phyloP scores from a whole-genome alignment of 805 yeast species.

The Candida railenensis region DNA sequence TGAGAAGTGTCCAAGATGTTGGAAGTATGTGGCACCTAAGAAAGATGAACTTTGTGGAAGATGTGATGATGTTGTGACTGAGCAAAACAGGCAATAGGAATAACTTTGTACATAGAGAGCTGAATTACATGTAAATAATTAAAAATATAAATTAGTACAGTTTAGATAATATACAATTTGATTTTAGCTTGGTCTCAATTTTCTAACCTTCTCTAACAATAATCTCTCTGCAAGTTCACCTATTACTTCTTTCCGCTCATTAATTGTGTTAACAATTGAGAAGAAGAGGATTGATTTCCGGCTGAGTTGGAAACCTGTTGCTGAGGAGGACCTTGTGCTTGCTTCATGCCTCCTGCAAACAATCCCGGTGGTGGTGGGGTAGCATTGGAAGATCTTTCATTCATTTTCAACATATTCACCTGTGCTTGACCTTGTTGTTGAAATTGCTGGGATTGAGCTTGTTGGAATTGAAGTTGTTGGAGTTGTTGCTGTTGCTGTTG shows the following conservation, averaged over 20 bases:
- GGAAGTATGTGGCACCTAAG: conserved; percentile 66
- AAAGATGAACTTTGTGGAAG: conserved; percentile 62
- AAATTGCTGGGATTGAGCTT: conserved; percentile 9
- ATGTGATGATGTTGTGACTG: conserved; percentile 50
- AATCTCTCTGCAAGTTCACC: neutral
- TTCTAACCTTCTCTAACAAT: too few species aligned
- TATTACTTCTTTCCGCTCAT: conserved; percentile 75
- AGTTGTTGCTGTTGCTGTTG: conserved; percentile 29
- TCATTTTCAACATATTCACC: conserved; percentile 25
- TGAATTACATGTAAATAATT: conserved; percentile 16
- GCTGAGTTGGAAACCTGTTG: conserved; percentile 10
- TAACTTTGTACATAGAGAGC: conserved; percentile 7
- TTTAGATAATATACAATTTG: neutral
- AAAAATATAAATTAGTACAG: neutral
- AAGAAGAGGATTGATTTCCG: conserved; percentile 52
- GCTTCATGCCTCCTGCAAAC: conserved; percentile 29
- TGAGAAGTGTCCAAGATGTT: conserved; percentile 88
- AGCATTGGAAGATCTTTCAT: conserved; percentile 33
- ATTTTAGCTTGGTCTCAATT: too few species aligned
- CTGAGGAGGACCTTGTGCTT: conserved; percentile 10
- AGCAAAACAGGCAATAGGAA: neutral
- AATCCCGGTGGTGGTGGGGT: conserved; percentile 74
- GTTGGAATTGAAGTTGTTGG: conserved; percentile 13
- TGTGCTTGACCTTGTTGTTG: conserved; percentile 17
- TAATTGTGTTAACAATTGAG: conserved; percentile 79